Conservation (phyloP, 2,329 filamentous ascomycete genomes). For the Magnaporthiopsis incrustans region DNA sequence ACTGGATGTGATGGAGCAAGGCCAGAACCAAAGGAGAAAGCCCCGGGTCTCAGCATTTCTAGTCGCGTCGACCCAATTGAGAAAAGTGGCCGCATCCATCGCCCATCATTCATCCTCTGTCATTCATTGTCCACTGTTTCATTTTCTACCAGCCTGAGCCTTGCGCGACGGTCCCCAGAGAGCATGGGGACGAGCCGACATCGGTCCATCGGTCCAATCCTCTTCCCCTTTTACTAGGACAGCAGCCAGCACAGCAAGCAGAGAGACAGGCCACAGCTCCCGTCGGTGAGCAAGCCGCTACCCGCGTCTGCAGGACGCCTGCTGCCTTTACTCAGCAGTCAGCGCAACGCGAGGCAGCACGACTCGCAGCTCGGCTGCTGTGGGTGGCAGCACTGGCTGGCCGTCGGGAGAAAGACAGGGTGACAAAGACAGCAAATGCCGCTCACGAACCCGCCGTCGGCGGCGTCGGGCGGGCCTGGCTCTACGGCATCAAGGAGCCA, state of each 20-base stretch:
- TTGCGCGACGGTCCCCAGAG: not conserved
- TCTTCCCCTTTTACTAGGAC: not conserved
- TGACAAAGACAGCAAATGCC: slow-evolving; percentile 32
- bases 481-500: slow-evolving; percentile 27
- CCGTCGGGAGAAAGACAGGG: too few relatives aligned
- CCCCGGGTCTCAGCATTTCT: not conserved
- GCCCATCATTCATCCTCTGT: not conserved
- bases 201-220: not conserved
- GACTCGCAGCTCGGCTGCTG: not conserved
- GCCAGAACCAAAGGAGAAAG: not conserved
- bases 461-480: slow-evolving; percentile 35
- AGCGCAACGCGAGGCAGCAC: too few relatives aligned
- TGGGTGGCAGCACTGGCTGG: not conserved
- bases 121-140: too few relatives aligned
- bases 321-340: too few relatives aligned
- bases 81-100: not conserved
- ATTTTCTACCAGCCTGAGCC: not conserved
- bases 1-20: too few relatives aligned
- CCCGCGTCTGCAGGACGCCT: too few relatives aligned
- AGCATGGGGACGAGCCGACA: not conserved
- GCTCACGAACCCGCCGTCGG: slow-evolving; percentile 46
- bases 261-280: too few relatives aligned
- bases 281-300: too few relatives aligned
- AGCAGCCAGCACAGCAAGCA: too few relatives aligned
- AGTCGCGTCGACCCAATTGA: not conserved